These are phyloP conservation scores for Podospora anserina DNA, from an alignment of 495 filamentous ascomycete genomes.

Conservation along the genomic window DNA sequence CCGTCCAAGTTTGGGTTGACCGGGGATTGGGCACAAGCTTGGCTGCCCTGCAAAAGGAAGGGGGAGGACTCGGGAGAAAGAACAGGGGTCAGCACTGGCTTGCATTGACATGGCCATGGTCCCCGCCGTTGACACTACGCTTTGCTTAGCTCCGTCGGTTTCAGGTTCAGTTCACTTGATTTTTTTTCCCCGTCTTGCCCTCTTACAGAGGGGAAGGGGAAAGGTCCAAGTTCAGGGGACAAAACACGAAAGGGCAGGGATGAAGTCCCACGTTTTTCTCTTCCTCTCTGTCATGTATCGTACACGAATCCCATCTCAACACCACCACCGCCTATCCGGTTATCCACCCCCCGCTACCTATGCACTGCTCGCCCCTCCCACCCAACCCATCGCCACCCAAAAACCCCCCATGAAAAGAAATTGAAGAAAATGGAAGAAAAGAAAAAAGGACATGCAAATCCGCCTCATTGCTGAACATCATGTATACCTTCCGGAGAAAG, in stretches of 20 bases:
- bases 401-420: not conserved
- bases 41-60: not conserved
- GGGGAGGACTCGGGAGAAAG: too few relatives aligned
- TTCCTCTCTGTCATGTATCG: not conserved
- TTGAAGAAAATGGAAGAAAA: not conserved
- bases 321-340: not conserved
- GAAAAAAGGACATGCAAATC: not conserved
- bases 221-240: not conserved
- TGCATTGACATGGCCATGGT: not conserved
- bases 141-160: not conserved
- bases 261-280: not conserved
- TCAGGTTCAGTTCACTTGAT: not conserved
- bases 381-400: not conserved
- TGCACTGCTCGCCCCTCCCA: not conserved
- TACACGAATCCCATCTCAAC: not conserved
- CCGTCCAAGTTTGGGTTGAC: not conserved
- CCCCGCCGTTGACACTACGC: not conserved
- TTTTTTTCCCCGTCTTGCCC: not conserved
- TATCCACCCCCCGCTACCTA: not conserved
- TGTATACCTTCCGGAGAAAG: slow-evolving; percentile 1
- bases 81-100: too few relatives aligned
- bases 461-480: slow-evolving; percentile 2
- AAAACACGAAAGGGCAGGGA: not conserved
- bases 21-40: not conserved
- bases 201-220: not conserved